Evolutionary conservation across 2,329 filamentous ascomycete genomes (phyloP), one percentile per base, ranked within the genome.

Genomic region (Fusarium domesticum): DNA sequence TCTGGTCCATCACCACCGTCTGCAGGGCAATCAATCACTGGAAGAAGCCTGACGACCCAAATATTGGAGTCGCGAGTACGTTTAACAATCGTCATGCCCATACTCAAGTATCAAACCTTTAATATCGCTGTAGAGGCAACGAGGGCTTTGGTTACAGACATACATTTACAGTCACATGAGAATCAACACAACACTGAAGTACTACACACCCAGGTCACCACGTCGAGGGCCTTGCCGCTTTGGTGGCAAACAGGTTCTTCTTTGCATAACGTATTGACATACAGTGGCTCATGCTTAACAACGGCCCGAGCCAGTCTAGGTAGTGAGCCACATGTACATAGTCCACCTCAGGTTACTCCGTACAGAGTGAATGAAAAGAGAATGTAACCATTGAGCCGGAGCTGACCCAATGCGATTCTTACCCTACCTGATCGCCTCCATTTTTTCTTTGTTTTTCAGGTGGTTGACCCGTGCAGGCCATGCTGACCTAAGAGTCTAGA

Each of bases 11-110:
- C 23, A 28, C 10, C 15, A 20, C 31, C 17, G 32, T 45, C 18
- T 45, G 37, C 43, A 11, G 37, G 37, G 33, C 43, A 32, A 45
- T 45, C 33, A 12, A 11, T 28, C 14, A 4, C 23, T 28, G 8
- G 14, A 10, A 8, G 7, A 28, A 8, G 7, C 23, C 23, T 28
- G 14, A 28, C 23, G 14, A 28, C 4, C 23, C 23, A 28, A 12
- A 28, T 28, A 28, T 28, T 28, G 23, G 4, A 4, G 10, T 28
- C 8, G 4, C 23, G 23, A 28, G 23, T 12, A 28, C 23, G 23
- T 28, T 28, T 28, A 12, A 28, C 23, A 12, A 28, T 28, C 14
- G 7, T 10, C 23, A 28, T 28, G 23, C 14, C 14, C 7, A 28
- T n/a, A n/a, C n/a, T n/a, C n/a, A n/a, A n/a, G n/a, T n/a, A n/a